Conservation (phyloP, 1,139 yeast species). For the Sugiyamaella xylanicola region DNA sequence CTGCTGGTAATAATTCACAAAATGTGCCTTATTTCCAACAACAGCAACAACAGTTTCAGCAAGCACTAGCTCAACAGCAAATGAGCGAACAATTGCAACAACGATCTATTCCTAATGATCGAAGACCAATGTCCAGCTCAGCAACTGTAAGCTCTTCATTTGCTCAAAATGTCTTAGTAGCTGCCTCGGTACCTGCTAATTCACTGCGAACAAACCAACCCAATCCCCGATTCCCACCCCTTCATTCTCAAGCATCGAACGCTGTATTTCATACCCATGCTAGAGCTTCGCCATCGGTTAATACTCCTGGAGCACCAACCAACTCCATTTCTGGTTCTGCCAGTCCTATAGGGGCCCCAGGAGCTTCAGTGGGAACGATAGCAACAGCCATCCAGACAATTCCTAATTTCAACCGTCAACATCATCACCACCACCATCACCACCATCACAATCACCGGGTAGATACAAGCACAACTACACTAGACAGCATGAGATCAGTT, state of each 20-base stretch:
- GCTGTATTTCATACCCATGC: slow-evolving; percentile 31
- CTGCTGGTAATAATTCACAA: not conserved
- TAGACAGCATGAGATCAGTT: slow-evolving; percentile 21
- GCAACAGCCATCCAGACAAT: not conserved
- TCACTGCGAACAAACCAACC: slow-evolving; percentile 18
- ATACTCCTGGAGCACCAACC: not conserved
- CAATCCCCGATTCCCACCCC: slow-evolving; percentile 24
- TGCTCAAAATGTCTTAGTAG: slow-evolving; percentile 30
- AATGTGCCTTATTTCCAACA: slow-evolving; percentile 11
- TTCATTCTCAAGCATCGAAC: slow-evolving; percentile 34
- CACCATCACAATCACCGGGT: not conserved
- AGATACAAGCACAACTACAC: not conserved
- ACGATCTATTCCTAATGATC: slow-evolving; percentile 13
- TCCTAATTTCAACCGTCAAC: slow-evolving; percentile 2
- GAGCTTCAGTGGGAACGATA: not conserved
- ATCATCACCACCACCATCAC: slow-evolving; percentile 14
- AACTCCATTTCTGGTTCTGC: not conserved
- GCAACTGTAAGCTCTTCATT: slow-evolving; percentile 26
- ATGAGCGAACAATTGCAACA: not conserved
- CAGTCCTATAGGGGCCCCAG: not conserved
- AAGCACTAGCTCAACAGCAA: not conserved
- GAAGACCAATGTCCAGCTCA: slow-evolving; percentile 26
- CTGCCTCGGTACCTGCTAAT: slow-evolving; percentile 24
- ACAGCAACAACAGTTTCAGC: slow-evolving; percentile 18
- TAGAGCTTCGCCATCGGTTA: slow-evolving; percentile 14